phyloP scores from a whole-genome alignment of 192 early-diverging fungal species.

The Thamnidium elegans region DNA sequence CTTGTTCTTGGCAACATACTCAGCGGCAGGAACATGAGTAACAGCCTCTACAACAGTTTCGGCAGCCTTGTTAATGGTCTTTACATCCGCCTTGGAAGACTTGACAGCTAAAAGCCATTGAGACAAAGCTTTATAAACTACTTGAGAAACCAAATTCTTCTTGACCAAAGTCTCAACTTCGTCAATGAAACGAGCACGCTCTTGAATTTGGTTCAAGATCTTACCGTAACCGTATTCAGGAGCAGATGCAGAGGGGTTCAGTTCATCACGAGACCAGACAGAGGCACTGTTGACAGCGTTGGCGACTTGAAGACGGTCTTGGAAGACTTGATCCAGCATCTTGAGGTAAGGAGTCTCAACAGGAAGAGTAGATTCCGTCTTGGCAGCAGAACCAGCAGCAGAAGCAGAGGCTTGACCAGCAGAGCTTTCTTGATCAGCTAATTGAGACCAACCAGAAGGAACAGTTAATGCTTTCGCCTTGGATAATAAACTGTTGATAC shows the following conservation, averaged over 20 bases:
- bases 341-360: conserved; percentile 77
- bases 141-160: conserved; percentile 44
- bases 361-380: conserved; percentile 31
- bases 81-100: conserved; percentile 32
- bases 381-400: conserved; percentile 8
- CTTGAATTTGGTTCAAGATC: conserved; percentile 63
- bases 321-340: conserved; percentile 78
- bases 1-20: conserved; percentile 29
- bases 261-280: conserved; percentile 64
- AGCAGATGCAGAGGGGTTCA: conserved; percentile 49
- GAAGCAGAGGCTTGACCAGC: conserved; percentile 15
- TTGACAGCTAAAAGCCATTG: conserved; percentile 60
- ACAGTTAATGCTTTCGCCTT: not conserved
- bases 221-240: conserved; percentile 89
- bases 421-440: conserved; percentile 1
- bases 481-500: not conserved
- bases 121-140: conserved; percentile 53
- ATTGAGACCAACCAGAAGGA: not conserved
- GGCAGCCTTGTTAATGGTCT: conserved; percentile 33
- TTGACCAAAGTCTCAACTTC: conserved; percentile 60
- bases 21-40: conserved; percentile 5
- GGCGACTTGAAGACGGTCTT: conserved; percentile 69
- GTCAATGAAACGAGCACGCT: conserved; percentile 63
- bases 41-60: conserved; percentile 10
- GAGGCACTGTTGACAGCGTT: conserved; percentile 72